Percentiles rank a stretch among this genome's conserved stretches.
Evolutionary conservation across 768 basidiomycete species (phyloP).

Genomic region (Hygrophoropsis aurantiaca): DNA sequence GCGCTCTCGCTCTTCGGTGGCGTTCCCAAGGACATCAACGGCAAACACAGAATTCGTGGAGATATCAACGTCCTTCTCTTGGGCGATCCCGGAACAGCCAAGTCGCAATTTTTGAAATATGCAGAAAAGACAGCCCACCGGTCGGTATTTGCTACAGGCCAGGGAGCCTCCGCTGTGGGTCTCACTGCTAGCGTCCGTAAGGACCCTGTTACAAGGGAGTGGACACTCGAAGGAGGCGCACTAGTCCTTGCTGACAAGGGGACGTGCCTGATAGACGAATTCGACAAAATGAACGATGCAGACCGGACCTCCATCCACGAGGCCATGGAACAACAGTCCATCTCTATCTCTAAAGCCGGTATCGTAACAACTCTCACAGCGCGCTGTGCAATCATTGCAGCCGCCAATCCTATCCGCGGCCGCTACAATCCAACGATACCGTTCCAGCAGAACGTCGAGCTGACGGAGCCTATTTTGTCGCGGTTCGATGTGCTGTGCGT

Average conservation of each 20-base stretch:
- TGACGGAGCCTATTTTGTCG: constrained; percentile 97
- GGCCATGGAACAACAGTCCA: constrained; percentile 99
- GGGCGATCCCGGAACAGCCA: constrained; percentile 98
- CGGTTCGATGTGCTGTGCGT: constrained; percentile 98
- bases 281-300: constrained; percentile 99
- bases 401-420: constrained; percentile 96
- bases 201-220: constrained; percentile 95
- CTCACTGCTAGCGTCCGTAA: constrained; percentile 98
- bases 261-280: constrained; percentile 96
- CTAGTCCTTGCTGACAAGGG: constrained; percentile 99
- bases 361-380: constrained; percentile 98
- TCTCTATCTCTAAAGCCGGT: constrained; percentile 98
- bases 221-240: constrained; percentile 98
- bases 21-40: constrained; percentile 92
- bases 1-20: constrained; percentile 95
- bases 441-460: constrained; percentile 96
- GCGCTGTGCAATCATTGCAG: constrained; percentile 95
- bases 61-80: constrained; percentile 97
- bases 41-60: constrained; percentile 94
- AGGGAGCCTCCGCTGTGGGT: constrained; percentile 98
- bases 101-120: constrained; percentile 98
- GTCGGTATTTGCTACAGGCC: constrained; percentile 97
- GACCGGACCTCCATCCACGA: constrained; percentile 99
- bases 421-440: constrained; percentile 98
- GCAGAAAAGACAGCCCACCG: constrained; percentile 98